Conservation (phyloP, 345 rosid species). For the Populus pruinosa region DNA sequence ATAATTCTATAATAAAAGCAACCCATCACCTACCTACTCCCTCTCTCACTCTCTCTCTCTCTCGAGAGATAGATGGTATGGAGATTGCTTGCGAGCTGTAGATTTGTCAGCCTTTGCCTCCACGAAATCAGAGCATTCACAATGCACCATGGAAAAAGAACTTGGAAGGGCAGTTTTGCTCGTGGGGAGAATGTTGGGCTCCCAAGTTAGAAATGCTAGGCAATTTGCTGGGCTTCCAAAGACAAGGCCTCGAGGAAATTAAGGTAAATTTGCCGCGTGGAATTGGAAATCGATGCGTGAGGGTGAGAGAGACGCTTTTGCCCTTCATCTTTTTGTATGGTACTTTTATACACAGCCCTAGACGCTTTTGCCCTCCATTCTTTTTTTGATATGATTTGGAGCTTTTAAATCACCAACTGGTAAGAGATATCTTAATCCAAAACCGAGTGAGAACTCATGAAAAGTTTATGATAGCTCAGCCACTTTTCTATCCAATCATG, state of each 20-base stretch:
- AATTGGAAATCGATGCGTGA: not conserved
- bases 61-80: not conserved
- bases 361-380: not conserved
- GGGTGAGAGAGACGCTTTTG: not conserved
- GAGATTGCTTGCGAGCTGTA: constrained; percentile 28
- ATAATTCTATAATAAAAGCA: constrained; percentile 50
- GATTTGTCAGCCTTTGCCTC: not conserved
- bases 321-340: not conserved
- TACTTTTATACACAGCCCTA: too few relatives aligned
- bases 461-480: not conserved
- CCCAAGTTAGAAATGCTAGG: too few relatives aligned
- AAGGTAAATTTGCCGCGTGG: not conserved
- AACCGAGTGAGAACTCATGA: not conserved
- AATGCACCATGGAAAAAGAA: not conserved
- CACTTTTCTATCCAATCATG: constrained; percentile 16
- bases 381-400: not conserved
- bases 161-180: not conserved
- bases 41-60: not conserved
- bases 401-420: not conserved
- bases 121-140: constrained; percentile 14
- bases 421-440: not conserved
- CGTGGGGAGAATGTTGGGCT: too few relatives aligned
- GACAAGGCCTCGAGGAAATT: not conserved
- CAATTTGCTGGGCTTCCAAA: not conserved
- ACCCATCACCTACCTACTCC: constrained; percentile 42